Base-by-base conservation (phyloP, 306 rosid species). In the Carpinus fangiana region DNA sequence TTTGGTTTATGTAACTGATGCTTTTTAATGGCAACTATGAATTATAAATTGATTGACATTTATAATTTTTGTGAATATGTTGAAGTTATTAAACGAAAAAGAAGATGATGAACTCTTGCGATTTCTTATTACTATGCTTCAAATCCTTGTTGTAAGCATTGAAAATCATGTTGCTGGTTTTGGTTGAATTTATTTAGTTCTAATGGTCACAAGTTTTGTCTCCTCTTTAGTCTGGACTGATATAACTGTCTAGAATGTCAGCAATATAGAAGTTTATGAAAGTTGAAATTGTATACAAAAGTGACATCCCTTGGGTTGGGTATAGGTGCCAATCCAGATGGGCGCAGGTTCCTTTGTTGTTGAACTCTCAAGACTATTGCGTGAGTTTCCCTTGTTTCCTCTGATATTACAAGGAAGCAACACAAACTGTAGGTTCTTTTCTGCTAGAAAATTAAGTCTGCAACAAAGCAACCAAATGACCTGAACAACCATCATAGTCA, bases 301-400 rank as follows among this genome's bases (percentile, higher is more conserved):
- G 16, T 12, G 54, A 60, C 12, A 26, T 60, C 4, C 38, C 17
- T 10, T 50, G 1, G 8, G 66, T 10, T 50, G 1, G 8, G 66
- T 31, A 60, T 60, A 26, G 66, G 36, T 60, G 66, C 66, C 66
- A 26, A 21, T 23, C 66, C 38, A 60, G 66, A 21, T 60, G 66
- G 7, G 17, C 12, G 21, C 38, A 23, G 65, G 65, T 34, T 34
- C 70, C 4, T 8, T 14, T 14, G 41, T 59, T 59, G 31, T 23
- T 34, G 70, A 34, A 17, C 41, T 64, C 47, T 64, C 70, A 64
- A 64, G 21, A 36, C 9, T 34, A 13, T 64, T 64, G 45, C 70
- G 20, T 34, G 45, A 60, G 70, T 36, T 59, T 65, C 2, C 48
- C 43, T 9, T 65, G n/a, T 47, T 65, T 65, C 36, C 3, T 17